Evolutionary conservation across 2,329 filamentous ascomycete genomes (phyloP), one percentile per base, ranked within the genome.

Genomic region (Fusarium ramigenum): DNA sequence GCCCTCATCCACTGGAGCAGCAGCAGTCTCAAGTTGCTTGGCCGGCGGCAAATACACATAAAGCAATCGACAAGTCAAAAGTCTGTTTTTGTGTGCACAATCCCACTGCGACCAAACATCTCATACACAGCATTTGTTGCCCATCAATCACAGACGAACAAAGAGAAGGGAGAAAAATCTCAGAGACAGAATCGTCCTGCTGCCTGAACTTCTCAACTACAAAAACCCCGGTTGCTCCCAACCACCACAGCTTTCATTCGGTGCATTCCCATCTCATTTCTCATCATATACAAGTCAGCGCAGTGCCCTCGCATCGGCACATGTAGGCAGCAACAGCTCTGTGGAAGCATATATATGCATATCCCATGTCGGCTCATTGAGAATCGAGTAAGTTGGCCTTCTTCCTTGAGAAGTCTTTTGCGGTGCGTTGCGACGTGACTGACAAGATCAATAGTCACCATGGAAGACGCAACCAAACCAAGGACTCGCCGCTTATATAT

Each of bases 321-420:
- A 23, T 23, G 7, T 9, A 18, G 15, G 9, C 9, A 11, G 15
- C 15, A 23, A 9, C n/a, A 43, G 40, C 40, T 23, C n/a, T 18
- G 21, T 18, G 2, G 5, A 18, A 43, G 40, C 15, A 18, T 16
- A 16, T 23, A 43, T 43, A 43, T 23, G 16, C 9, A 16, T 7
- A 0, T 42, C 1, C 14, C 1, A 43, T 7, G n/a, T 3, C 2
- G n/a, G n/a, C 9, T 43, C n/a, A 43, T 23, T 16, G 15, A 18
- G n/a, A 16, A 18, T 5, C 14, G 9, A 43, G 40, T 23, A 43
- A 23, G 40, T 43, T 23, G 15, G 40, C n/a, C n/a, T 23, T 16
- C 2, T 16, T 16, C n/a, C 6, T 23, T 16, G 9, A 7, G n/a
- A 18, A 36, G 34, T 23, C n/a, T 16, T 9, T 16, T 16, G 15